phyloP scores from a whole-genome alignment of 306 rosid genomes.

The Amphicarpaea edgeworthii region DNA sequence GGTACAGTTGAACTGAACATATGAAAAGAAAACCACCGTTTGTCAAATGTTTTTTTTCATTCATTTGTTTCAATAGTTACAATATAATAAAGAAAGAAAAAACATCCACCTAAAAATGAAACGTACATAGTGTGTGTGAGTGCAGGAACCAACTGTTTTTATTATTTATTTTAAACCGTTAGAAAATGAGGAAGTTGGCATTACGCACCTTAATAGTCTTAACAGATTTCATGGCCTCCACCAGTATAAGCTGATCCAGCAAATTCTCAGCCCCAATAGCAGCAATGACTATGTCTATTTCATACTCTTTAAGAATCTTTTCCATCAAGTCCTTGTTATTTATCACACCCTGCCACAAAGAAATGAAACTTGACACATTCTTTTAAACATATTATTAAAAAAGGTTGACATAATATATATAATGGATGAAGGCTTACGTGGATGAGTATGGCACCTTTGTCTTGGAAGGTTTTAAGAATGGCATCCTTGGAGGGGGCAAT shows the following conservation, averaged over 20 bases:
- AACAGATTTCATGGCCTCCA: conserved; percentile 65
- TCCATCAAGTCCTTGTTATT: conserved; percentile 58
- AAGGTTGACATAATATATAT: too few relatives aligned
- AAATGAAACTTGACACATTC: too few relatives aligned
- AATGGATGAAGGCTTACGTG: conserved; percentile 47
- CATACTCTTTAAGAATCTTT: conserved; percentile 62
- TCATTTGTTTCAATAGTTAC: neutral
- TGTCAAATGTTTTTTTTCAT: neutral
- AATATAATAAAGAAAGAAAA: neutral
- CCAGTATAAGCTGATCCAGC: conserved; percentile 61
- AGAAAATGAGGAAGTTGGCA: neutral
- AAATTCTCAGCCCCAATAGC: conserved; percentile 60
- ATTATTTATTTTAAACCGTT: neutral
- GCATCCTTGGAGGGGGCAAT: conserved; percentile 45
- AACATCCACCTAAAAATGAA: neutral
- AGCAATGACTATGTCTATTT: conserved; percentile 69
- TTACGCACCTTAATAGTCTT: conserved; percentile 62
- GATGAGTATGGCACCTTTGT: conserved; percentile 63
- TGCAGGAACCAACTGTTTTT: neutral
- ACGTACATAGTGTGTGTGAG: neutral
- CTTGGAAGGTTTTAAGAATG: conserved; percentile 54
- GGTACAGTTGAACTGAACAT: too few relatives aligned
- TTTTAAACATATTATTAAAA: too few relatives aligned
- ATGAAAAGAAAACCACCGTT: too few relatives aligned
- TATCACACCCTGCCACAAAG: conserved; percentile 59